Evolutionary conservation across 371 early-diverging fungal genomes (phyloP), one percentile per base, ranked within the genome.

Genomic region (Massospora cicadina): DNA sequence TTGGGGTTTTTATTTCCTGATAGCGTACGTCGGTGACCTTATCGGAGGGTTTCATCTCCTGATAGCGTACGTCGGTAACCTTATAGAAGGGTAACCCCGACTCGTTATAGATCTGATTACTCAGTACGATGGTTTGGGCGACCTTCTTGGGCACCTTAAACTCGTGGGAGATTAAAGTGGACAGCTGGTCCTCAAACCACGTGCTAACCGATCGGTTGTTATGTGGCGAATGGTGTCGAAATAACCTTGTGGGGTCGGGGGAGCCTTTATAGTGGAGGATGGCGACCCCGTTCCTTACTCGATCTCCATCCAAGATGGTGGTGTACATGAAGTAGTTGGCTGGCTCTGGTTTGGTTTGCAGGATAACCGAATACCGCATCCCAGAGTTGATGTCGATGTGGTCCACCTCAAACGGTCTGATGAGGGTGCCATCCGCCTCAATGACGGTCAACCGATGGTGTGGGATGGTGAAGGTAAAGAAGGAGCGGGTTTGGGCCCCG

Each of bases 341-440:
- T n/a, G 72, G 65, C 0, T 67, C 59, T 57, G 74, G 74, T 55
- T 74, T 69, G 26, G 76, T 70, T 25, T 69, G 58, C 27, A 76
- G 67, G 5, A 76, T 53, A 17, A 70, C 72, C 1, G 77, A 76
- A 33, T 76, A 76, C 0, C 77, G 68, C 33, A 75, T 75, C 7
- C 71, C 74, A 10, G 72, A 69, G 63, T 68, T 64, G 3, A 76
- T 71, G 3, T 69, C 68, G 2, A 76, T 13, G 1, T 71, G 65
- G 31, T 71, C 66, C 1, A 73, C 72, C 2, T 55, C 62, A 1
- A 68, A 56, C 0, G 74, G 74, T 7, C 71, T 60, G 56, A 74
- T 64, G 28, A 65, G 67, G 17, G 68, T 63, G 27, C 77, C 77
- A 10, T 77, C 78, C 12, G 70, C 72, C 63, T 77, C 78, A 56